Evolutionary conservation across 192 early-diverging fungal genomes (phyloP), one percentile per base, ranked within the genome.

Genomic region (Anaeromyces robustus): DNA sequence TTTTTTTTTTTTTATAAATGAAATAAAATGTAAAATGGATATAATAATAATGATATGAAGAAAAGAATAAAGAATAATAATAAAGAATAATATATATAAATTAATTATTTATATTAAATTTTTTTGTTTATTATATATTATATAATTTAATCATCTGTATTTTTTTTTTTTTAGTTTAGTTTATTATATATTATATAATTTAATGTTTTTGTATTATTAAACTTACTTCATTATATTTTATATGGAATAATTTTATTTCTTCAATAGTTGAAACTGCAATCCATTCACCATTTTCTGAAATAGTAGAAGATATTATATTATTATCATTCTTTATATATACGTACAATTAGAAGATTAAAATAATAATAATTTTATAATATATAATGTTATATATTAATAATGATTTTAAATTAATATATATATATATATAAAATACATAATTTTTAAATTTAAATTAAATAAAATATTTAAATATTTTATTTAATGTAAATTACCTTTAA

Each of bases 201-300:
- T n/a, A n/a, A n/a, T n/a, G n/a, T n/a, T n/a, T n/a, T n/a, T n/a
- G n/a, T n/a, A n/a, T n/a, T n/a, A n/a, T n/a, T 81, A 34, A 80
- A 84, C 59, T 37, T 87, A 90, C 89, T 32, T 86, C 83, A 77
- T 89, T 81, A 52, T 52, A 52, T 30, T 85, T 82, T 13, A 93
- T 83, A 80, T 87, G 87, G 86, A 81, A 30, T 28, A 82, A 59
- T 68, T 85, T 86, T 18, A 88, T 84, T 37, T 79, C 79, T 30
- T 93, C 90, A 29, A 92, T 88, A 82, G 96, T 93, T 28, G 95
- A 90, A 12, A 93, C 92, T 4, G 94, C 94, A 79, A 99, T 89
- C 92, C 94, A 94, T 17, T 86, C 79, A 22, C 95, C 95, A 83
- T 95, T 89, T 78, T 92, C 86, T 29, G 96, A 96, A 13, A 99